Percentiles rank a stretch among this genome's conserved stretches.
Evolutionary conservation across 805 yeast species (phyloP).

Genomic region (Sugiyamaella chiloensis): DNA sequence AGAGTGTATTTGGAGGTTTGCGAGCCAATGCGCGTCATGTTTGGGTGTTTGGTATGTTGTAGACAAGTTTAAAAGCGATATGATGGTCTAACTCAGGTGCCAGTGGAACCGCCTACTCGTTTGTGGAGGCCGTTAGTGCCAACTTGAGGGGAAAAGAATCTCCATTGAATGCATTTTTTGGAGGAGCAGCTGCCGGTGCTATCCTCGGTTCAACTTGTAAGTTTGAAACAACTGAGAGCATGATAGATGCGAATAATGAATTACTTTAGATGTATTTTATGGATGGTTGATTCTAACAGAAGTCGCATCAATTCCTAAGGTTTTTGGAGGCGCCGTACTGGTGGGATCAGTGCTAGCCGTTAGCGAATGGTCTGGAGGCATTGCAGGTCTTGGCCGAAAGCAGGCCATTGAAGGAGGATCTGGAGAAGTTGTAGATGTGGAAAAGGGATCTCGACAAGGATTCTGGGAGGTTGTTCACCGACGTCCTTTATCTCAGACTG

Average conservation of each 20-base stretch:
- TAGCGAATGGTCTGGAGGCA: constrained; percentile 33
- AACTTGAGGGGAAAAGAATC: constrained; percentile 63
- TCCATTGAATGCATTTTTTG: constrained; percentile 54
- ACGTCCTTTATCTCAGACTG: constrained; percentile 77
- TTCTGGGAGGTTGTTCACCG: constrained; percentile 82
- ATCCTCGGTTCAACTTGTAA: constrained; percentile 37
- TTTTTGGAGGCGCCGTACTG: constrained; percentile 46
- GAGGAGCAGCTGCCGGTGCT: constrained; percentile 48
- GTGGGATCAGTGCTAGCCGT: constrained; percentile 46
- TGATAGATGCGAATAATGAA: no score
- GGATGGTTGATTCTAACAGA: neutral
- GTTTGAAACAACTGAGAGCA: neutral
- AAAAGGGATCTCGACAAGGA: constrained; percentile 45
- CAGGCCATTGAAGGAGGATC: constrained; percentile 26
- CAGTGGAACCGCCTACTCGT: constrained; percentile 47
- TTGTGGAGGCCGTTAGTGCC: constrained; percentile 45
- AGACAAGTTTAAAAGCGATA: neutral
- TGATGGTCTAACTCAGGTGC: constrained; percentile 36
- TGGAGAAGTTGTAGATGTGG: constrained; percentile 37
- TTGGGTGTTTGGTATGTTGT: constrained; percentile 19
- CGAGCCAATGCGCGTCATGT: constrained; percentile 28
- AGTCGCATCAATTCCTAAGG: constrained; percentile 34
- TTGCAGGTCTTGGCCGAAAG: constrained; percentile 28
- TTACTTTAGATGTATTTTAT: constrained; percentile 1
- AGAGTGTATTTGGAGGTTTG: constrained; percentile 31